These are phyloP conservation scores for Funneliformis mosseae DNA, from an alignment of 192 early-diverging fungal species.

Conservation along the genomic window DNA sequence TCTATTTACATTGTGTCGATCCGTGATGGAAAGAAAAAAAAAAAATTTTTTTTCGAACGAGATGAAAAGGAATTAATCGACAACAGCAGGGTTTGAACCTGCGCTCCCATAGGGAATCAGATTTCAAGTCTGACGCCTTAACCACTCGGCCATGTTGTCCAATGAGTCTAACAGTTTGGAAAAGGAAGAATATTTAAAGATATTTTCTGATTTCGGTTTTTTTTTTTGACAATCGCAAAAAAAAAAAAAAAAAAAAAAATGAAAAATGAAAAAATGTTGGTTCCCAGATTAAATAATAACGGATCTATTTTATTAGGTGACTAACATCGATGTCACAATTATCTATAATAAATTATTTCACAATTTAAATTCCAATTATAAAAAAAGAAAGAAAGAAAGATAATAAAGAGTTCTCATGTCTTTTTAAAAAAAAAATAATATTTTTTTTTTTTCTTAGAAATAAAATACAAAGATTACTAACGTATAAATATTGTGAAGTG, in stretches of 20 bases:
- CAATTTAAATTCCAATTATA: no score
- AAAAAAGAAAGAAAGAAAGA: no score
- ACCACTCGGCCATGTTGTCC: conserved; percentile 32
- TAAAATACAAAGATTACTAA: no score
- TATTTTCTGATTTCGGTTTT: neutral
- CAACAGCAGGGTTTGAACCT: conserved; percentile 34
- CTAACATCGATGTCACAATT: neutral
- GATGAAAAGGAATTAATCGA: neutral
- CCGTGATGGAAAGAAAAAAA: no score
- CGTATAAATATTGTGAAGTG: neutral
- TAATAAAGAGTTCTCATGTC: no score
- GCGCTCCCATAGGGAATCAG: conserved; percentile 33
- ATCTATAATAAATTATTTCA: no score
- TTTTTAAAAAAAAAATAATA: no score
- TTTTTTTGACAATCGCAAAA: neutral
- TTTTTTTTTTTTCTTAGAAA: no score
- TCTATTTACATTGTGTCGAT: no score
- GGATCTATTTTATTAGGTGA: neutral
- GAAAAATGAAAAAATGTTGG: no score
- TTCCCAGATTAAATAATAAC: neutral
- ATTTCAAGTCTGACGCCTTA: conserved; percentile 35
- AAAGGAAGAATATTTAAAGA: neutral
- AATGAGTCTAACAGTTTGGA: neutral
- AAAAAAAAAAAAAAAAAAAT: no score
- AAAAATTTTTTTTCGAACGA: no score